phyloP scores from a whole-genome alignment of 257 asterid genomes.

The Nicotiana sylvestris region DNA sequence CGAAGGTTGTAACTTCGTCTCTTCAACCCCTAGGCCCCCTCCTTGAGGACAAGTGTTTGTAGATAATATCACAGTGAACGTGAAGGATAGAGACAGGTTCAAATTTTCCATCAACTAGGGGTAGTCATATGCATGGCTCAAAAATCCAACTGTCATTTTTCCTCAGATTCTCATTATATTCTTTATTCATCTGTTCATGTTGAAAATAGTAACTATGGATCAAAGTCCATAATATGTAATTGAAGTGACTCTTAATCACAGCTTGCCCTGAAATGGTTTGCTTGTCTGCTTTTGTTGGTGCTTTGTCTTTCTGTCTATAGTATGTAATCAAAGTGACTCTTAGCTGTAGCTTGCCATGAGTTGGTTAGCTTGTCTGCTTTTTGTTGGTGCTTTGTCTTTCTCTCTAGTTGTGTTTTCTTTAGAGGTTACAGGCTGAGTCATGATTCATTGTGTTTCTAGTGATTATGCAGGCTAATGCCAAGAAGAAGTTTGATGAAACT shows the following conservation, averaged over 20 bases:
- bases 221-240: neutral
- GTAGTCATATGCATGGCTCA: neutral
- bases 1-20: neutral
- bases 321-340: neutral
- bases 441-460: constrained; percentile 38
- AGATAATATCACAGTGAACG: neutral
- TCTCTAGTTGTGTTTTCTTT: neutral
- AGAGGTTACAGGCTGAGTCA: neutral
- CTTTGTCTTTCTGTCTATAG: neutral
- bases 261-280: neutral
- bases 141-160: neutral
- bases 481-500: constrained; percentile 70
- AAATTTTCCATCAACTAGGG: neutral
- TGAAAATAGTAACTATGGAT: neutral
- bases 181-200: neutral
- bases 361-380: neutral
- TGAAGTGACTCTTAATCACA: neutral
- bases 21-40: neutral
- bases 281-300: neutral
- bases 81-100: neutral
- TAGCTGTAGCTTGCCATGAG: neutral
- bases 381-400: neutral
- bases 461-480: constrained; percentile 68
- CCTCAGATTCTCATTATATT: neutral
- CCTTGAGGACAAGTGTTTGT: neutral